Base-by-base conservation (phyloP, 2,329 filamentous ascomycete species). In the Arthrobotrys sinensis region DNA sequence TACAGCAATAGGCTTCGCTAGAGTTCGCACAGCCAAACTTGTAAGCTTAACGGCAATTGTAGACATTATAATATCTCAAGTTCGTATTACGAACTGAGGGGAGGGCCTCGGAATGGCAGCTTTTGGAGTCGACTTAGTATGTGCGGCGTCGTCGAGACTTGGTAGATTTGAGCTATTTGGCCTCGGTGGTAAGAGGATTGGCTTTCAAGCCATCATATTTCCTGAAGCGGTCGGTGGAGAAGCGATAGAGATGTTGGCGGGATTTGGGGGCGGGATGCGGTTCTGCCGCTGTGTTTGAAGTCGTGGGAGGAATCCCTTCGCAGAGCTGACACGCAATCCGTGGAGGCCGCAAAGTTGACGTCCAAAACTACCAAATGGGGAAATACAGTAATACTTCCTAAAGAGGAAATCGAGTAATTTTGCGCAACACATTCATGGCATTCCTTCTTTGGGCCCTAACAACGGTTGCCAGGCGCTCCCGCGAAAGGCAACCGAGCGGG, bases 1-100 rank as follows among this genome's bases (percentile, higher is more conserved):
- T 86, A 91, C 90, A 80, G 89, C 90, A 82, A 92, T 89, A 1
- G 90, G 90, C 82, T 92, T 92, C 12, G 90, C 90, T 32, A 91
- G 85, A 0, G 90, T 91, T 76, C 90, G 87, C 76, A 92, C 89
- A 46, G 86, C 87, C 57, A 92, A 85, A 21, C 90, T 91, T 36
- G 88, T 88, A 80, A 92, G 87, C 83, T 92, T 92, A 79, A 92
- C 85, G 8, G 90, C 90, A 79, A 91, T 62, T 19, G 81, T 81
- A 11, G 81, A 82, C 81, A 82, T 76, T 1, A 14, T 34, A 55
- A 3, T 28, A 38, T 21, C 8, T 28, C 4, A 11, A 24, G 10
- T n/a, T 40, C 3, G 12, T 24, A 5, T 10, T 60, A 14, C n/a
- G 19, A n/a, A 36, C 34, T 21, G 43, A 46, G 32, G 32, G 8